A percentile compares a stretch with the other conserved stretches of the same genome.
phyloP scores from a whole-genome alignment of 805 yeast genomes.

The Suhomyces kilbournensis region DNA sequence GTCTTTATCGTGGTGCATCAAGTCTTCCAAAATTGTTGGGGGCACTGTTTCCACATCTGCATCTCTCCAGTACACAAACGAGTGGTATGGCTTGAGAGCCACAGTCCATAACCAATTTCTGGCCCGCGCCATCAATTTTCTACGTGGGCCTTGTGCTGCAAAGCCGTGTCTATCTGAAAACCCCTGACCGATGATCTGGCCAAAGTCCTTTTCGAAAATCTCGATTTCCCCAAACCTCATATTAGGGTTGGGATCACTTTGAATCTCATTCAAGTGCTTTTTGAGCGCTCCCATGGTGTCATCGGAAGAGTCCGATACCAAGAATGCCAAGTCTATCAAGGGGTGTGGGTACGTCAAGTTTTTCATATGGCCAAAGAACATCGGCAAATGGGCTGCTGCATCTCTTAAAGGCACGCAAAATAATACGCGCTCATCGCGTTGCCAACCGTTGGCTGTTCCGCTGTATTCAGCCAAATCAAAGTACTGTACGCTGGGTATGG shows the following conservation, averaged over 20 bases:
- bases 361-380: conserved; percentile 80
- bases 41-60: conserved; percentile 95
- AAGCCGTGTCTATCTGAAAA: conserved; percentile 93
- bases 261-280: conserved; percentile 57
- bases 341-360: conserved; percentile 85
- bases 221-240: conserved; percentile 80
- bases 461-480: conserved; percentile 68
- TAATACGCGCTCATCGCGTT: conserved; percentile 69
- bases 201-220: conserved; percentile 88
- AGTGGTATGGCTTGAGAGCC: conserved; percentile 86
- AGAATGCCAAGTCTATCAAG: conserved; percentile 74
- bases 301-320: conserved; percentile 89
- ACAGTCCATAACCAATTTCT: conserved; percentile 90
- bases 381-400: conserved; percentile 84
- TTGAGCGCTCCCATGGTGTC: conserved; percentile 73
- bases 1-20: conserved; percentile 88
- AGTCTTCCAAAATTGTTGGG: conserved; percentile 78
- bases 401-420: conserved; percentile 90
- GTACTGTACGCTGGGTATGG: conserved; percentile 49
- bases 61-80: conserved; percentile 97
- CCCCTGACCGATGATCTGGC: conserved; percentile 89
- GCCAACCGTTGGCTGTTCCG: conserved; percentile 77
- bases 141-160: conserved; percentile 91
- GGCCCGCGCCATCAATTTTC: conserved; percentile 94
- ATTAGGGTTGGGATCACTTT: conserved; percentile 57